These are phyloP conservation scores for Neurospora pannonica DNA, from an alignment of 495 filamentous ascomycete species.

Conservation along the genomic window DNA sequence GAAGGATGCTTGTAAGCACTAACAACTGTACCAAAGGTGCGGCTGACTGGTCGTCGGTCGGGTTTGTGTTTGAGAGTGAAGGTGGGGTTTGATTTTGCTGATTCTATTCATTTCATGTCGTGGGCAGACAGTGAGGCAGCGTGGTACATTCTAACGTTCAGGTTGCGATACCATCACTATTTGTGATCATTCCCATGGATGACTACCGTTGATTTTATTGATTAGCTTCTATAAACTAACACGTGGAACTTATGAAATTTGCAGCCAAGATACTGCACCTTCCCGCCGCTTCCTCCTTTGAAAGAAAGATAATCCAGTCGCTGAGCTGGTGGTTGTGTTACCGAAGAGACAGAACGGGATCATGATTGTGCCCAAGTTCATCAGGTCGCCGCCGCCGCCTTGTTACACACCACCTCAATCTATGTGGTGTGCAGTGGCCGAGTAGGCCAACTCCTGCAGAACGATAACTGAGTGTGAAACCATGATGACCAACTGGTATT, in stretches of 20 bases:
- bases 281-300: background rate
- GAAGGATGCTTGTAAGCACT: background rate
- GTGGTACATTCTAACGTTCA: too few relatives aligned
- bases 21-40: background rate
- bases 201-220: background rate
- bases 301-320: background rate
- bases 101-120: background rate
- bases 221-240: background rate
- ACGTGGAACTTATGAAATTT: background rate
- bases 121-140: background rate
- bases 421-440: background rate
- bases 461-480: background rate
- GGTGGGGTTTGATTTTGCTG: background rate
- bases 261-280: background rate
- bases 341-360: background rate
- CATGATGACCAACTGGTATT: background rate
- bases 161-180: background rate
- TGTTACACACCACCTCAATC: background rate
- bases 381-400: background rate
- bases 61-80: background rate
- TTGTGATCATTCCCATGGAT: background rate
- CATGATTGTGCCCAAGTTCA: background rate
- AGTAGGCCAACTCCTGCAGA: background rate
- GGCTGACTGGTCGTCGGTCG: background rate
- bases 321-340: background rate